Evolutionary conservation across 2,329 filamentous ascomycete species (phyloP).

Genomic region (Aureobasidium musti): DNA sequence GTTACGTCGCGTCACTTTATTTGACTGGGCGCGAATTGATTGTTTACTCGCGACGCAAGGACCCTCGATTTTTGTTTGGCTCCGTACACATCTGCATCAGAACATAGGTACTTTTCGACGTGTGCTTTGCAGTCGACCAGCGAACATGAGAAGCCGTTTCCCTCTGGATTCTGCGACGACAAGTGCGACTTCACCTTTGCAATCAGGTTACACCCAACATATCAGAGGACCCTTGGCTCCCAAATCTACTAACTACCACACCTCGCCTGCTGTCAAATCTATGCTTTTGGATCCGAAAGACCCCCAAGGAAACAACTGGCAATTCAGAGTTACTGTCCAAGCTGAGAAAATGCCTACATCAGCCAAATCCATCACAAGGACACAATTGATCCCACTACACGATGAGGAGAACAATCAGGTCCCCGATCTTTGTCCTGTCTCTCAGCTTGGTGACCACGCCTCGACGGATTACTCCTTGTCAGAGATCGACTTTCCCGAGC

Average conservation of each 20-base stretch:
- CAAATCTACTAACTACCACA: conserved; percentile 38
- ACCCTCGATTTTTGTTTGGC: conserved; percentile 15
- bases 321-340: conserved; percentile 54
- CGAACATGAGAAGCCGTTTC: conserved; percentile 23
- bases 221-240: conserved; percentile 33
- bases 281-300: conserved; percentile 49
- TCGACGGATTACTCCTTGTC: conserved; percentile 13
- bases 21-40: conserved; percentile 1
- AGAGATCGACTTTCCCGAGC: neutral
- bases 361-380: neutral
- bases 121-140: neutral
- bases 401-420: neutral
- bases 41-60: conserved; percentile 26
- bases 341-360: conserved; percentile 44
- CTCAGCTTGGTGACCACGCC: conserved; percentile 18
- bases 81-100: neutral
- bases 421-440: conserved; percentile 14
- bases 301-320: conserved; percentile 49
- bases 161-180: conserved; percentile 43
- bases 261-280: conserved; percentile 47
- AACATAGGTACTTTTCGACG: neutral
- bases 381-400: neutral
- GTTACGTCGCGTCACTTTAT: neutral
- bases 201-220: conserved; percentile 7
- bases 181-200: conserved; percentile 39